Conservation (phyloP, 495 filamentous ascomycete species). For the Penicillium canariense region DNA sequence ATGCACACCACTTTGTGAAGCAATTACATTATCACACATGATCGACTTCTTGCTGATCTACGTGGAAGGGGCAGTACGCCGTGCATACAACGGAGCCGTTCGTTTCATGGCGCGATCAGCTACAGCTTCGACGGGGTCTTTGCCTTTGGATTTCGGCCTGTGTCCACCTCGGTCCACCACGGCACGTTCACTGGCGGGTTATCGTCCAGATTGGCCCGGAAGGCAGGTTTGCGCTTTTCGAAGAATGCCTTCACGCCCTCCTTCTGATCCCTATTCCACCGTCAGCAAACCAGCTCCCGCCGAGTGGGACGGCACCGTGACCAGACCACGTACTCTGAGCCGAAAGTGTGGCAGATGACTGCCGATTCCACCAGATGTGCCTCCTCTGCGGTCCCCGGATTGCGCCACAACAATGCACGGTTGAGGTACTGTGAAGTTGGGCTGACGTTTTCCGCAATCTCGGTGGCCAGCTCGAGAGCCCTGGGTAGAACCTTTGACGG, state of each 20-base stretch:
- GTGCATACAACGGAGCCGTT: background rate
- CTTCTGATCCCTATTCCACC: constrained; percentile 37
- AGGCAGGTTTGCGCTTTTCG: constrained; percentile 51
- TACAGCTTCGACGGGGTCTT: constrained; percentile 32
- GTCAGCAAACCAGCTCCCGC: background rate
- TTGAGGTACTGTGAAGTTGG: constrained; percentile 53
- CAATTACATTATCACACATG: no score
- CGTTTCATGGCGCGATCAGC: background rate
- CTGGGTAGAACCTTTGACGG: constrained; percentile 51
- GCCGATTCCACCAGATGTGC: constrained; percentile 58
- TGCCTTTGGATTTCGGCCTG: constrained; percentile 24
- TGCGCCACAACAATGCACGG: constrained; percentile 59
- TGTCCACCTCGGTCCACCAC: constrained; percentile 36
- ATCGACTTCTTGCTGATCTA: no score
- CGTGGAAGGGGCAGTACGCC: background rate
- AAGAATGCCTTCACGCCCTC: constrained; percentile 50
- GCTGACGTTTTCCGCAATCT: constrained; percentile 58
- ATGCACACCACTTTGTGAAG: no score
- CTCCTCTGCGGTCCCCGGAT: constrained; percentile 52
- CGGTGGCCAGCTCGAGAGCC: constrained; percentile 55
- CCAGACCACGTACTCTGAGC: constrained; percentile 28
- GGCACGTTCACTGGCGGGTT: constrained; percentile 26
- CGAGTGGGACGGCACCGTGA: constrained; percentile 14
- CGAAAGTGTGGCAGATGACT: constrained; percentile 56
- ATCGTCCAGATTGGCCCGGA: constrained; percentile 42